Percentiles rank a stretch among this genome's conserved stretches.
Conservation (phyloP, 2,329 filamentous ascomycete species). For the Phyllosticta citrichinensis region DNA sequence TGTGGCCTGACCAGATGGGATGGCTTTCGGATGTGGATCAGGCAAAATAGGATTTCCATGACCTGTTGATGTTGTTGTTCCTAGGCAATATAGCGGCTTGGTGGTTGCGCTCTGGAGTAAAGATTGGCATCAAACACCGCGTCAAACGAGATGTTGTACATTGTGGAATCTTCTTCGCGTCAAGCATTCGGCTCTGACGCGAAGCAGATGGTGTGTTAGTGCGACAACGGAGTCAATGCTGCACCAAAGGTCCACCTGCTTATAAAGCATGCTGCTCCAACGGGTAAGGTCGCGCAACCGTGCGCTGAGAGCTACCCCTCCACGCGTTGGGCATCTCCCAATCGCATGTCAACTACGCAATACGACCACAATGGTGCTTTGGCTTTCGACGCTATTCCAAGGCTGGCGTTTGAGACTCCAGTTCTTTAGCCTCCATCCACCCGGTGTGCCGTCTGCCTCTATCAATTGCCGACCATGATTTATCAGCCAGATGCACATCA, state of each 20-base stretch:
- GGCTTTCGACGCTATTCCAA: neutral
- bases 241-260: neutral
- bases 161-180: neutral
- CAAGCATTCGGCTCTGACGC: neutral
- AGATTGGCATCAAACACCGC: neutral
- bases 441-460: neutral
- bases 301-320: neutral
- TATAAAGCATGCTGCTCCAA: neutral
- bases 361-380: neutral
- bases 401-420: neutral
- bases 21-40: neutral
- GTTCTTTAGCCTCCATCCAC: neutral
- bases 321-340: neutral
- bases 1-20: neutral
- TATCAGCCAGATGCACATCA: neutral
- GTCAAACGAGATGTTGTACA: neutral
- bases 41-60: neutral
- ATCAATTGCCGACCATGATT: neutral
- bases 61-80: neutral
- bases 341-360: neutral
- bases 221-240: neutral
- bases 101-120: neutral
- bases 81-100: neutral
- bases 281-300: neutral
- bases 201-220: neutral